Conservation (phyloP, 208 protist genomes). For the Phytomonas francai region DNA sequence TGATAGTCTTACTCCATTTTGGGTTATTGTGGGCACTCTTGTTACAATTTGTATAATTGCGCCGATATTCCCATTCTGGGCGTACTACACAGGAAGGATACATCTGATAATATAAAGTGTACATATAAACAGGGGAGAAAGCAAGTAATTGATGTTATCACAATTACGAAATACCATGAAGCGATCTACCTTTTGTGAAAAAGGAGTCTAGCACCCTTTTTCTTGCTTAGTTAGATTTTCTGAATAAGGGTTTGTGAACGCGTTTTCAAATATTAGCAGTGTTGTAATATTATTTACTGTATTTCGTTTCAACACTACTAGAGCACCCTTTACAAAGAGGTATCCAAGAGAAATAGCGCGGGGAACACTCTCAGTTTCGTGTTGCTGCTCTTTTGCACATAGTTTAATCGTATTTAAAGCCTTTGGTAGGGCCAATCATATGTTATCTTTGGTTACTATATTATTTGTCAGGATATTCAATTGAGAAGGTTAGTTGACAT, state of each 20-base stretch:
- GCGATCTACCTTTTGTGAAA: background rate
- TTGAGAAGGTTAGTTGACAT: background rate
- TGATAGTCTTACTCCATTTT: slow-evolving; percentile 37
- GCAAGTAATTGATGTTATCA: slow-evolving; percentile 3
- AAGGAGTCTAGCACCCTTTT: background rate
- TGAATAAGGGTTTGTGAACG: background rate
- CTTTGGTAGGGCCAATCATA: background rate
- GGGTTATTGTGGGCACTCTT: slow-evolving; percentile 30
- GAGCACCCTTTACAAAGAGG: background rate
- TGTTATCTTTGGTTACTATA: background rate
- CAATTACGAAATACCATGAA: background rate
- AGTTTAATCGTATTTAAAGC: background rate
- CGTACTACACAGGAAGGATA: slow-evolving; percentile 23
- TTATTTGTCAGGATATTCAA: background rate
- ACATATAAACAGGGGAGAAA: background rate
- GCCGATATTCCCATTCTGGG: slow-evolving; percentile 31
- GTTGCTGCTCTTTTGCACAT: background rate
- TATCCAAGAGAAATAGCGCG: background rate
- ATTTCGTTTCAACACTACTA: background rate
- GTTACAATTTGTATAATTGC: slow-evolving; percentile 13
- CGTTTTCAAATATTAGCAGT: background rate
- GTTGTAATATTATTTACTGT: background rate
- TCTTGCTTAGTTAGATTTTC: background rate
- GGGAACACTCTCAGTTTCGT: background rate
- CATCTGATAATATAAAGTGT: slow-evolving; percentile 23